Evolutionary conservation across 2,329 filamentous ascomycete species (phyloP), one percentile per base, ranked within the genome.

Genomic region (Diplodia sapinea): DNA sequence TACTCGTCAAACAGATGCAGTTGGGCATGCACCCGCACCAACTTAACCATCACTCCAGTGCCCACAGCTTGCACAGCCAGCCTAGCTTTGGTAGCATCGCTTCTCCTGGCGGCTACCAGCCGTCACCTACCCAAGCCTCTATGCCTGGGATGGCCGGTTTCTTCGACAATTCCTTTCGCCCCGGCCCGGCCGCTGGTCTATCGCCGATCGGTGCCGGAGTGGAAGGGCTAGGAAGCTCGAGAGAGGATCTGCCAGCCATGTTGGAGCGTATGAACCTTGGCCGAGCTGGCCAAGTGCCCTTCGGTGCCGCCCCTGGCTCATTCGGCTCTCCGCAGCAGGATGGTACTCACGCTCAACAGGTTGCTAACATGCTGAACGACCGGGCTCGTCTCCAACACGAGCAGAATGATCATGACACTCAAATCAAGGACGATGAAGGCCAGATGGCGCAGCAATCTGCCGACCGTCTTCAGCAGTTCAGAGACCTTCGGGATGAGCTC

Each of bases 41-140:
- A 68, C 85, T 98, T 9, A 93, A 98, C 74, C 95, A 98, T 75
- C 94, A 98, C 76, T 94, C 93, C 0, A 98, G 94, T 76, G 92
- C 93, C 9, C 94, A 98, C 73, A 98, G 94, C 76, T 85, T 99
- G 68, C 95, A 99, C 76, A 97, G 93, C 76, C 95, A 99, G 79
- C 94, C 94, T 26, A 98, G 94, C 80, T 97, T 95, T 76, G 93
- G 94, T 20, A 97, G 91, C 79, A 96, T 99, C 71, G 89, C 92
- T 2, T 96, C 93, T n/a, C 93, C 94, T 1, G 87, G 90, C 68
- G 88, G 88, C 12, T 89, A 88, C 74, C 87, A 89, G 72, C 84
- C 86, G 65, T 84, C 87, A 70, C 84, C 83, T 68, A 88, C 82
- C 75, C 85, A 86, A 71, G 79, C 74, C 31, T 77, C 80, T n/a